Conservation (phyloP, 768 basidiomycete genomes). For the Phaeolepiota aurea region DNA sequence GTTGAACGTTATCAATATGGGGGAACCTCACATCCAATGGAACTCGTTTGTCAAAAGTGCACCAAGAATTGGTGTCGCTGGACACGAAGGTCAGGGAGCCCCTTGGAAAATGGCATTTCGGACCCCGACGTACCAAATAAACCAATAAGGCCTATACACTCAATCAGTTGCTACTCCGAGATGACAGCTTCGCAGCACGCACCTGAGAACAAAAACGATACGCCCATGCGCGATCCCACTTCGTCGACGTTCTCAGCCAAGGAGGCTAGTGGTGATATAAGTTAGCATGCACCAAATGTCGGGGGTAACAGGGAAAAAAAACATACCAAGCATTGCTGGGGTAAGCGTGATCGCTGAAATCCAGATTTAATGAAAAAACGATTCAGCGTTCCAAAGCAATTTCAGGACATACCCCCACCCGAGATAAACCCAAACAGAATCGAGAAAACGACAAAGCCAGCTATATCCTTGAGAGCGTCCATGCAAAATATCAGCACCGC, state of each 20-base stretch:
- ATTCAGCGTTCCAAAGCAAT: neutral
- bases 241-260: neutral
- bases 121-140: neutral
- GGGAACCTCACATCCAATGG: neutral
- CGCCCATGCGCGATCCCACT: neutral
- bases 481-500: conserved; percentile 31
- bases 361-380: neutral
- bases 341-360: neutral
- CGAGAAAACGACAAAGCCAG: conserved; percentile 29
- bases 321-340: conserved; percentile 1
- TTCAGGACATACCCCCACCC: conserved; percentile 22
- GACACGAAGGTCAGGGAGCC: neutral
- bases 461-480: conserved; percentile 23
- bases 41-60: neutral
- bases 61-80: neutral
- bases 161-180: neutral
- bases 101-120: neutral
- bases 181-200: neutral
- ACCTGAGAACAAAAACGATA: neutral
- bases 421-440: conserved; percentile 38
- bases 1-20: neutral
- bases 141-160: neutral
- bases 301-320: neutral
- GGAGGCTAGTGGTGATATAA: neutral
- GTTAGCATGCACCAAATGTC: neutral